Conservation (phyloP, 495 filamentous ascomycete species). For the Penicillium herquei region DNA sequence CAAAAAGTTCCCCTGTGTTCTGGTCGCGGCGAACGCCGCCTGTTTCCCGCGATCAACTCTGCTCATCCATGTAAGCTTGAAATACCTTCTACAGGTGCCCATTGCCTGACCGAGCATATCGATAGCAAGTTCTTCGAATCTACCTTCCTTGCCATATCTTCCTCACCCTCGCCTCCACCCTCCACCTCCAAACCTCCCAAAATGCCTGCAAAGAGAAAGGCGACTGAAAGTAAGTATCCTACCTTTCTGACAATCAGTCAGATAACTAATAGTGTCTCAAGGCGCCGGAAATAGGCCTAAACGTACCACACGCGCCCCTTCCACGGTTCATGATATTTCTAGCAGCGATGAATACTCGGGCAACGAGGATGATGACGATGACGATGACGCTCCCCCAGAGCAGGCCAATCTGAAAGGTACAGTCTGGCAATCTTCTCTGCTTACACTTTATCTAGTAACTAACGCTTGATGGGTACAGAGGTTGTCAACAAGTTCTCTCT, state of each 20-base stretch:
- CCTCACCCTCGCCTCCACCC: background rate
- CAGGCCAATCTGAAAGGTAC: slow-evolving; percentile 47
- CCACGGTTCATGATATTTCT: slow-evolving; percentile 61
- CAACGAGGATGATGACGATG: slow-evolving; percentile 42
- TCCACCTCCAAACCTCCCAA: slow-evolving; percentile 2
- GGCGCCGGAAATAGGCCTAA: slow-evolving; percentile 60
- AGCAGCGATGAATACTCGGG: slow-evolving; percentile 73
- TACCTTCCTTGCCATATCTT: background rate
- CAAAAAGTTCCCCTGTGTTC: too few relatives aligned
- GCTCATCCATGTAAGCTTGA: slow-evolving; percentile 26
- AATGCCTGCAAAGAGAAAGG: slow-evolving; percentile 83
- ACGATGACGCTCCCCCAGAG: slow-evolving; percentile 47
- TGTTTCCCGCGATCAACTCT: slow-evolving; percentile 15
- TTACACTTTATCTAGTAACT: slow-evolving; percentile 23
- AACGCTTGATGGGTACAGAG: slow-evolving; percentile 35
- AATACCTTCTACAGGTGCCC: slow-evolving; percentile 9
- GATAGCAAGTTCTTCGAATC: too few relatives aligned
- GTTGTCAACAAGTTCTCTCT: slow-evolving; percentile 68
- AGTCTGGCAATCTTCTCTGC: slow-evolving; percentile 43
- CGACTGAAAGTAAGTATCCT: slow-evolving; percentile 47
- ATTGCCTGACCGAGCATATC: slow-evolving; percentile 10
- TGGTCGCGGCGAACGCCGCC: slow-evolving; percentile 12
- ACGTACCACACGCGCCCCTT: slow-evolving; percentile 61
- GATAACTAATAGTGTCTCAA: slow-evolving; percentile 38
- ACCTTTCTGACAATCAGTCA: background rate